Evolutionary conservation across 2,329 filamentous ascomycete species (phyloP).

Genomic region (Hymenoscyphus fraxineus): DNA sequence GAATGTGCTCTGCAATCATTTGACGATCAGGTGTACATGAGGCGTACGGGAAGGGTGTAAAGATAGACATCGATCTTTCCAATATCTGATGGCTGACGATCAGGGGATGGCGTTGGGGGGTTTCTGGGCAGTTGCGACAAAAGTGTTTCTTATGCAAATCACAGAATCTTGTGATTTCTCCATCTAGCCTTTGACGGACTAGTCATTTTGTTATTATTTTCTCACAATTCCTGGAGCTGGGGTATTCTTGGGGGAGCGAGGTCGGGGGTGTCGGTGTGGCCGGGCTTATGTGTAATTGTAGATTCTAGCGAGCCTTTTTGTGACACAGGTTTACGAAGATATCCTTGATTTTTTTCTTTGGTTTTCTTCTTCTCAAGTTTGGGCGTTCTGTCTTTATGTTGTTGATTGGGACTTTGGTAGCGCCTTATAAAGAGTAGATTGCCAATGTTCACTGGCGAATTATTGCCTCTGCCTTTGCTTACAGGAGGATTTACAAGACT

Average conservation of each 20-base stretch:
- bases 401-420: background rate
- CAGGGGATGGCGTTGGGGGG: background rate
- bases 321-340: slow-evolving; percentile 1
- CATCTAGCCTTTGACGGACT: background rate
- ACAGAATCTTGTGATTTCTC: background rate
- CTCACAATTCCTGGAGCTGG: background rate
- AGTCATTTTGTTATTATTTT: background rate
- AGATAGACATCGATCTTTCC: slow-evolving; percentile 21
- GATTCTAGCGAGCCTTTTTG: slow-evolving; percentile 15
- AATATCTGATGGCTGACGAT: background rate
- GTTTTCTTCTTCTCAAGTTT: background rate
- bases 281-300: slow-evolving; percentile 11
- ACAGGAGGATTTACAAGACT: background rate
- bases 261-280: slow-evolving; percentile 21
- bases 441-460: background rate
- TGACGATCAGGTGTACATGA: slow-evolving; percentile 25
- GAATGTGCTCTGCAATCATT: slow-evolving; percentile 25
- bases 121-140: background rate
- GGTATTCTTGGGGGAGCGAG: background rate
- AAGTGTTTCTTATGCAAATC: background rate
- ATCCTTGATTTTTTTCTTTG: background rate
- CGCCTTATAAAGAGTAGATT: background rate
- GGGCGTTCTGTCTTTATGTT: background rate
- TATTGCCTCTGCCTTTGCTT: background rate
- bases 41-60: slow-evolving; percentile 22